Evolutionary conservation across 225 moss, liverwort and hornwort species (phyloP).

Genomic region (Bryum argenteum): DNA sequence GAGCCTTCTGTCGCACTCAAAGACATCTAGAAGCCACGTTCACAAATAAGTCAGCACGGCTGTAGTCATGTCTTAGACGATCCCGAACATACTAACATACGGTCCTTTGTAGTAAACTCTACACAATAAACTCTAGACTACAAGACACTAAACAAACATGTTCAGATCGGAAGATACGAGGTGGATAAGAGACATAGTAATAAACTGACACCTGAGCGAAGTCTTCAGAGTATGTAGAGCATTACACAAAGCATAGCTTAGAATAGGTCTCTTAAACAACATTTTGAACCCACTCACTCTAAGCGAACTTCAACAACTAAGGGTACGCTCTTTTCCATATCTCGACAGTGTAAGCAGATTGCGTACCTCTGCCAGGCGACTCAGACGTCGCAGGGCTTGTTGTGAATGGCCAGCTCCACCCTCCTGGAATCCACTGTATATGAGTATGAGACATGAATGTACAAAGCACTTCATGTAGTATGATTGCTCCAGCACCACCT

Average conservation of each 20-base stretch:
- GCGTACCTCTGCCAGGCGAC: conserved; percentile 83
- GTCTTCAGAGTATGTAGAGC: not conserved
- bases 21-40: conserved; percentile 61
- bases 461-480: not conserved
- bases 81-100: not conserved
- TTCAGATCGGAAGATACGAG: not conserved
- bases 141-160: not conserved
- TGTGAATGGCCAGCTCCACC: conserved; percentile 85
- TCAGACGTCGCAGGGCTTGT: conserved; percentile 79
- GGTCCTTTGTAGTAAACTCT: not conserved
- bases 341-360: conserved; percentile 11
- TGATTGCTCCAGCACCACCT: conserved; percentile 1
- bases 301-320: conserved; percentile 3
- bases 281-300: not conserved
- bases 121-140: conserved; percentile 4
- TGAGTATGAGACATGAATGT: conserved; percentile 25
- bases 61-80: not conserved
- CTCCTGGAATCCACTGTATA: conserved; percentile 57
- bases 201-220: conserved; percentile 2
- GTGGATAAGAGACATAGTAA: conserved; percentile 1
- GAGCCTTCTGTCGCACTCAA: conserved; percentile 70
- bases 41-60: conserved; percentile 21
- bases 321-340: not conserved
- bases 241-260: not conserved
- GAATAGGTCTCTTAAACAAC: not conserved